Percentiles rank a stretch among this genome's conserved stretches.
These are phyloP conservation scores for Beauveria sp. DNA, from an alignment of 2,329 filamentous ascomycete species.

Conservation along the genomic window DNA sequence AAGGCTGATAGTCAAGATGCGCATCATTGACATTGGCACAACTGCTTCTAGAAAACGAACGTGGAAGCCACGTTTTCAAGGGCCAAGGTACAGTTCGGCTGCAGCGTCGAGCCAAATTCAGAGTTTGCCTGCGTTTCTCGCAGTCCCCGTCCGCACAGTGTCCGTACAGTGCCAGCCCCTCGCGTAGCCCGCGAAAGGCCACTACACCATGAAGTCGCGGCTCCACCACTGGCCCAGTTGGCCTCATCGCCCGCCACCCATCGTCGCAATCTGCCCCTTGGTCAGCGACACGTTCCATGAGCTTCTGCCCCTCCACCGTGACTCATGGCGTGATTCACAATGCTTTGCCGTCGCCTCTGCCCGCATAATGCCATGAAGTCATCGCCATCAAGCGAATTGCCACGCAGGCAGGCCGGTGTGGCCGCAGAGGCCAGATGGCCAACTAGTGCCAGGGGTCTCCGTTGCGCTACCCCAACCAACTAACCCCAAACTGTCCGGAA, in stretches of 20 bases:
- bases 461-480: neutral
- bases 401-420: neutral
- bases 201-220: neutral
- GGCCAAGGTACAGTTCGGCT: neutral
- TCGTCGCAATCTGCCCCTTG: constrained; percentile 4
- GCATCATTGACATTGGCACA: neutral
- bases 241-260: constrained; percentile 7
- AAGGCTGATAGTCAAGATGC: neutral
- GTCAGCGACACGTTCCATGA: constrained; percentile 1
- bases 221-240: neutral
- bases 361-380: neutral
- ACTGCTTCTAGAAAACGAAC: neutral
- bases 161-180: neutral
- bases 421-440: neutral
- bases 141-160: neutral
- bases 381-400: neutral
- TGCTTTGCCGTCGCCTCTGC: neutral
- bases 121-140: neutral
- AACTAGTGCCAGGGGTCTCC: too few species aligned
- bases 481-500: neutral
- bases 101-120: neutral
- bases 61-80: neutral
- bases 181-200: neutral
- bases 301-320: constrained; percentile 1
- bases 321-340: constrained; percentile 5